These are phyloP conservation scores for Pythium myriotylum DNA, from an alignment of 352 stramenopile genomes.

Conservation along the genomic window DNA sequence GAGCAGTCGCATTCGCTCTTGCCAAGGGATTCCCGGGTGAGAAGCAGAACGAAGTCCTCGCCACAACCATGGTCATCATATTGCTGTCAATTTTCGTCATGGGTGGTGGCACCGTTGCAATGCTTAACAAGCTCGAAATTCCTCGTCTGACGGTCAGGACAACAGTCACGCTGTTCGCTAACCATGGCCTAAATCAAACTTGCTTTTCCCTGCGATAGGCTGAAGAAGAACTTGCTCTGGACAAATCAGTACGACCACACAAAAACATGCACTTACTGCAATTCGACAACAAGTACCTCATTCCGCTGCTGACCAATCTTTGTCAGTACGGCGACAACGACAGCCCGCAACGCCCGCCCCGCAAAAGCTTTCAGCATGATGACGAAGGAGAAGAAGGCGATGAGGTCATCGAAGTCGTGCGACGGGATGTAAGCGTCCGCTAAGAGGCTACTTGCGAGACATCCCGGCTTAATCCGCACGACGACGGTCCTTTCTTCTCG, in stretches of 20 bases:
- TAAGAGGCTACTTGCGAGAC: constrained; percentile 14
- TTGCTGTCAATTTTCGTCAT: constrained; percentile 92
- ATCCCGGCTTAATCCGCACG: background rate
- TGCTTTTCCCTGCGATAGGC: constrained; percentile 30
- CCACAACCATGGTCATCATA: constrained; percentile 92
- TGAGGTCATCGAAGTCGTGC: constrained; percentile 76
- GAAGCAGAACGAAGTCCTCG: constrained; percentile 85
- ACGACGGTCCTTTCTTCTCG: too few species aligned
- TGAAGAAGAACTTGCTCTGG: constrained; percentile 71
- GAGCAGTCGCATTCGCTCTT: constrained; percentile 92
- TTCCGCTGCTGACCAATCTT: constrained; percentile 78
- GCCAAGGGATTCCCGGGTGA: constrained; percentile 90
- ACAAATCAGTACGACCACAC: constrained; percentile 79
- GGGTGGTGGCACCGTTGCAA: constrained; percentile 87
- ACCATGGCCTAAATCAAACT: too few species aligned
- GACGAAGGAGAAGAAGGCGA: constrained; percentile 47
- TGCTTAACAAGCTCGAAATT: constrained; percentile 88
- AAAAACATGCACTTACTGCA: constrained; percentile 81
- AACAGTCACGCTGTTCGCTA: background rate
- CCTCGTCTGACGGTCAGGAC: constrained; percentile 68
- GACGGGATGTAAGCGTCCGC: constrained; percentile 59
- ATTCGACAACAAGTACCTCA: constrained; percentile 89
- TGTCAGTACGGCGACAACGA: constrained; percentile 56
- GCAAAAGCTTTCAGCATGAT: constrained; percentile 52
- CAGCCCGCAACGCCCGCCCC: constrained; percentile 31